Evolutionary conservation across 176 grass and related monocot genomes (phyloP), one percentile per base, ranked within the genome.

Genomic region (Melocanna baccifera): DNA sequence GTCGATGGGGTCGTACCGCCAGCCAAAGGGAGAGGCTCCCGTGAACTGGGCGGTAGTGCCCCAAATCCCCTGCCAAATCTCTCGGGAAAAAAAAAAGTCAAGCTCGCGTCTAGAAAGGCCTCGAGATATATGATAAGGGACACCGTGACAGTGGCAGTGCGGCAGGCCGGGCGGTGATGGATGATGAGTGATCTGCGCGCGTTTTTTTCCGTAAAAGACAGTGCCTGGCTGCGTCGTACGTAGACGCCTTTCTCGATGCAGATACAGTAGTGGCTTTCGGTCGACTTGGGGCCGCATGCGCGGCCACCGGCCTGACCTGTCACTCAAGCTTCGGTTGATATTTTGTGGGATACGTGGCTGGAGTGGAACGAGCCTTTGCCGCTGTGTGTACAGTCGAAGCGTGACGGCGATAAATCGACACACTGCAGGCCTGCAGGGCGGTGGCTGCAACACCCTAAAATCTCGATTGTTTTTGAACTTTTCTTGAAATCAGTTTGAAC

Each of bases 1-100:
- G 47, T 28, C 25, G n/a, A 7, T 10, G 12, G 11, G n/a, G 22
- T 28, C 37, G 32, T 15, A 22, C 74, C 23, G 34, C 36, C 19
- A 19, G 6, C 11, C 8, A 2, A 15, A 48, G 29, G 7, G 32
- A 40, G 81, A 79, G 75, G 88, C 78, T 45, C 78, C 64, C 9
- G 1, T 45, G 9, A 62, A 63, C 16, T 1, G 71, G 88, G 83
- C 88, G 77, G 83, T 41, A n/a, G 86, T 70, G 79, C 86, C 20
- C 61, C 64, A 12, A 71, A 81, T 83, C 73, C 71, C 29, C 62
- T 16, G 62, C 68, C 64, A 19, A 12, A 52, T 74, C 76, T 68
- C 20, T 3, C 14, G 23, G 50, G 30, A 19, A 39, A 28, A 72
- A 48, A 30, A 12, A 51, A 18, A 10, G 51, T 2, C 28, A 18